These are phyloP conservation scores for Acrocalymma vagum DNA, from an alignment of 2,329 filamentous ascomycete genomes.

Conservation along the genomic window DNA sequence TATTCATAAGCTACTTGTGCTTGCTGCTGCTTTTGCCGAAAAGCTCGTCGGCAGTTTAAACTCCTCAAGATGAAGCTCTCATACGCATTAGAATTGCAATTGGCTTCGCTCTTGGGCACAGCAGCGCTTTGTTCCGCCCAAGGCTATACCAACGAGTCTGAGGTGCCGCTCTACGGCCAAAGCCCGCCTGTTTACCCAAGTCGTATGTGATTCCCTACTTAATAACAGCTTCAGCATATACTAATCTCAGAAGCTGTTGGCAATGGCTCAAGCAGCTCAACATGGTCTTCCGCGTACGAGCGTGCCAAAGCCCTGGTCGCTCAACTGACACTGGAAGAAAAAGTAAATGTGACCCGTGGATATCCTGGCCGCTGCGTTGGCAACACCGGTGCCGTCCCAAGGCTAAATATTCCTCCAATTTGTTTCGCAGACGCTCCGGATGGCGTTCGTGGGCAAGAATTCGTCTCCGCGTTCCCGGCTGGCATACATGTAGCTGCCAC, in stretches of 20 bases:
- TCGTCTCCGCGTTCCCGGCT: constrained; percentile 40
- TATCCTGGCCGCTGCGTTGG: constrained; percentile 42
- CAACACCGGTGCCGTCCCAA: constrained; percentile 45
- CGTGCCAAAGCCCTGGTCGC: constrained; percentile 50
- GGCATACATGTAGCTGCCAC: constrained; percentile 66
- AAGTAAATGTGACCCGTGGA: constrained; percentile 51
- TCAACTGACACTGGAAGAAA: constrained; percentile 53
- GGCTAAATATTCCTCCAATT: constrained; percentile 47
- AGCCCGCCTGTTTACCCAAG: constrained; percentile 41
- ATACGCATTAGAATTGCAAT: too few species aligned
- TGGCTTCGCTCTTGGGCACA: too few species aligned
- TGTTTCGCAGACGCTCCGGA: constrained; percentile 51
- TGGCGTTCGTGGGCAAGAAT: constrained; percentile 41
- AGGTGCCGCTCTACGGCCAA: constrained; percentile 36
- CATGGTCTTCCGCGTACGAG: constrained; percentile 38
- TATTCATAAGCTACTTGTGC: too few species aligned
- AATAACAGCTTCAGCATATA: not conserved
- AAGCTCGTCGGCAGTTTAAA: too few species aligned
- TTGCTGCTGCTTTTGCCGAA: too few species aligned
- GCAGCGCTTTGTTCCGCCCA: constrained; percentile 15
- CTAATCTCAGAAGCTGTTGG: constrained; percentile 27
- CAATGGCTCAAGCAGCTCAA: constrained; percentile 29
- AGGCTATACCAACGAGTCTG: constrained; percentile 35
- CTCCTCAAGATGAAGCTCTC: too few species aligned
- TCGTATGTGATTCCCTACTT: constrained; percentile 21